A percentile compares a stretch with the other conserved stretches of the same genome.
Evolutionary conservation across 768 basidiomycete species (phyloP).

Genomic region (Fomitopsis pulvina): DNA sequence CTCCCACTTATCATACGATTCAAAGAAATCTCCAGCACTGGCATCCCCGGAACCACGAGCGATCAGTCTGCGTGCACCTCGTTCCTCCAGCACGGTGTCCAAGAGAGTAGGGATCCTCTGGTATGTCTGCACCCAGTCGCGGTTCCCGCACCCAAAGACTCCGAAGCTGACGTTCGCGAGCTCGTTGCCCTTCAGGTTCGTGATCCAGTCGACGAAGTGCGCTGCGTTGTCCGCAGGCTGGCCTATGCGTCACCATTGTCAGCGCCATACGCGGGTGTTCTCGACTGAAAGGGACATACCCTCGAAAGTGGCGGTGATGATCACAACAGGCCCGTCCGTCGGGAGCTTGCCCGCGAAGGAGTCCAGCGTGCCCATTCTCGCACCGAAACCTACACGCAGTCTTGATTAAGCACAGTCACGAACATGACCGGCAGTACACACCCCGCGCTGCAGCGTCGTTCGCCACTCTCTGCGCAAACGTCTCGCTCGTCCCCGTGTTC

Average conservation of each 20-base stretch:
- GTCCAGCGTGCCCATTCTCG: conserved; percentile 34
- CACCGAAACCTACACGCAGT: conserved; percentile 28
- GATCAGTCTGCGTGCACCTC: conserved; percentile 31
- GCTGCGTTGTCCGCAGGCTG: conserved; percentile 44
- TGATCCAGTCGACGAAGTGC: conserved; percentile 37
- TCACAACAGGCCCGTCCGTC: conserved; percentile 37
- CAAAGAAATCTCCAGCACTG: conserved; percentile 34
- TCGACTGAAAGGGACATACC: conserved; percentile 18
- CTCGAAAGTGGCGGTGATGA: conserved; percentile 44
- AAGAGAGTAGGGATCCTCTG: conserved; percentile 38
- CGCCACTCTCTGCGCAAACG: conserved; percentile 39
- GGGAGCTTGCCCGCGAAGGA: conserved; percentile 30
- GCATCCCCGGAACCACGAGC: conserved; percentile 37
- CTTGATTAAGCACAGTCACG: background rate
- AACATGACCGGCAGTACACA: conserved; percentile 10
- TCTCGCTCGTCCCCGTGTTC: conserved; percentile 43
- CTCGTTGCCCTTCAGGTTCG: conserved; percentile 21
- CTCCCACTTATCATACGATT: conserved; percentile 38
- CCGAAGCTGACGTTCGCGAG: conserved; percentile 31
- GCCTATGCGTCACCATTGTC: conserved; percentile 16
- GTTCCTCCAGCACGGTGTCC: conserved; percentile 28
- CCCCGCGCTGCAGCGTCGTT: conserved; percentile 32
- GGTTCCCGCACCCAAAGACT: conserved; percentile 45
- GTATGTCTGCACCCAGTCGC: conserved; percentile 42
- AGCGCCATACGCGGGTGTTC: background rate